Base-by-base conservation (phyloP, 805 yeast genomes). In the Isabelozyma heimii region DNA sequence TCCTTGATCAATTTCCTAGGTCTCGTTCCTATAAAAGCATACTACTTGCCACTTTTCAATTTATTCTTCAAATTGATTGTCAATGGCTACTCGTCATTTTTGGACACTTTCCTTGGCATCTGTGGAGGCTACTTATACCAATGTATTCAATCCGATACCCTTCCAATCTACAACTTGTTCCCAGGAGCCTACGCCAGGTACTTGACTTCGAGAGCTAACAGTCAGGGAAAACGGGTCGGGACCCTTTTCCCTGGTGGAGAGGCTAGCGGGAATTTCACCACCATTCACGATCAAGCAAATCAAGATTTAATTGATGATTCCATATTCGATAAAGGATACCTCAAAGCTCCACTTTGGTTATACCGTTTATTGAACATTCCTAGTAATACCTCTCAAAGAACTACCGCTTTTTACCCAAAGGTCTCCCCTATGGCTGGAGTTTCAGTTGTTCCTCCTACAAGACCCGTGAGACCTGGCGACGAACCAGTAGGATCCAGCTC, bases 101-200 rank as follows among this genome's bases (percentile, higher is more conserved):
- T 67, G 3, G 70, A 76, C 49, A 68, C 79, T 0, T 51, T 77
- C 4, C 60, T 79, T 39, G 89, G 89, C 2, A 72, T 80, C 50
- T 54, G 67, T 15, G 80, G 81, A 3, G 87, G 82, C 0, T 85
- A 85, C 58, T 50, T 82, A 4, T 84, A 82, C 65, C 80, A 77
- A 52, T 85, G 89, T 59, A 60, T 83, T 41, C 87, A 83, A 56
- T 82, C 88, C 0, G 66, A 73, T 39, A 79, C 88, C 2, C 37
- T 67, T 24, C 77, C 79, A 2, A 50, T 73, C 41, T 70, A 69
- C 55, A 73, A 73, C 55, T 58, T 73, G 39, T 52, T 67, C 39
- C 69, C 75, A 1, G 65, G 67, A 5, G 60, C 67, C 1, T 68
- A 69, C 49, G 55, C 55, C 13, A 27, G 40, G 15, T 47, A 37